Percentiles rank a stretch among this genome's conserved stretches.
Evolutionary conservation across 1,139 yeast species (phyloP).

Genomic region (Geotrichum reessii): DNA sequence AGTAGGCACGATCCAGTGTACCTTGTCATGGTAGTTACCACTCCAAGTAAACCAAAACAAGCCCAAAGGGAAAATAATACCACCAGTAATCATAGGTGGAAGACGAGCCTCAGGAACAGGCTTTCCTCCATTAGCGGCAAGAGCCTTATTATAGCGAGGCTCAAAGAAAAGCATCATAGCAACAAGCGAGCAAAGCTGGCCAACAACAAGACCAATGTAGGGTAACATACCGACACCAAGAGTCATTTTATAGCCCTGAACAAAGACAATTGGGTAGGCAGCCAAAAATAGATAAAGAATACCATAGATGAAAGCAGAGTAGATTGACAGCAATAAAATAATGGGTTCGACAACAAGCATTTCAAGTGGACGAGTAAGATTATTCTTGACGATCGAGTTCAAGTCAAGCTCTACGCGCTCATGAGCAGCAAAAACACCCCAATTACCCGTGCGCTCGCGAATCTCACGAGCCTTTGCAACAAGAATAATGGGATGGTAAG

Average conservation of each 20-base stretch:
- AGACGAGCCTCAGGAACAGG: constrained; percentile 77
- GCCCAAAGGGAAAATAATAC: constrained; percentile 65
- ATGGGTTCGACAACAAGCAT: constrained; percentile 74
- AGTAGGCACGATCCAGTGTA: constrained; percentile 86
- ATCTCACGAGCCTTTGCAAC: constrained; percentile 43
- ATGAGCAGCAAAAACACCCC: constrained; percentile 84
- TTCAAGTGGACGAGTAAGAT: constrained; percentile 59
- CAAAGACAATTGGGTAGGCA: constrained; percentile 72
- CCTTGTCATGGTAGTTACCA: constrained; percentile 59
- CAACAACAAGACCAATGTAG: constrained; percentile 46
- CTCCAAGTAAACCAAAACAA: constrained; percentile 84
- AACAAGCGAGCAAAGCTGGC: constrained; percentile 32
- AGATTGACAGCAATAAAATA: constrained; percentile 58
- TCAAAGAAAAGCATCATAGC: constrained; percentile 30
- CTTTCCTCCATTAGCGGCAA: constrained; percentile 48
- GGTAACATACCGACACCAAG: constrained; percentile 49
- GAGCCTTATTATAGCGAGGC: constrained; percentile 37
- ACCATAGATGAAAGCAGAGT: constrained; percentile 81
- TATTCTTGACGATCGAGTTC: constrained; percentile 62
- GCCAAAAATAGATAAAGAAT: constrained; percentile 72
- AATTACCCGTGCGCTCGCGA: constrained; percentile 49
- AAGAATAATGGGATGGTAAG: constrained; percentile 44
- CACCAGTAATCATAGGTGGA: constrained; percentile 67
- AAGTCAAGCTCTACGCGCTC: constrained; percentile 50
- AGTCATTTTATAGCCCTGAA: constrained; percentile 52